Evolutionary conservation across 2,329 filamentous ascomycete genomes (phyloP).

Genomic region (Hypoxylon rubiginosum): DNA sequence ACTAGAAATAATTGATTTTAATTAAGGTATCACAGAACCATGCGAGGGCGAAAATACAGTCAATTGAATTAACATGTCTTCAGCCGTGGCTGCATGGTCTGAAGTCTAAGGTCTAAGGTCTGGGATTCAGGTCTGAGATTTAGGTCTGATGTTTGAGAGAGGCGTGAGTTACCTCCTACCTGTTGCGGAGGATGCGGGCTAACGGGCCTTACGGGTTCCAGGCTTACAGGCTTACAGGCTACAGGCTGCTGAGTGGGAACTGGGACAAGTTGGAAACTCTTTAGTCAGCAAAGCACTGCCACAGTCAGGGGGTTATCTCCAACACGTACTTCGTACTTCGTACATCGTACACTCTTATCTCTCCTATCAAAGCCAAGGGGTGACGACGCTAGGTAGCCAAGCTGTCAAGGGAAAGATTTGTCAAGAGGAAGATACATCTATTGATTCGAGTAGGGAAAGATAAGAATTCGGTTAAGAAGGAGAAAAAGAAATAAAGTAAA

Average conservation of each 20-base stretch:
- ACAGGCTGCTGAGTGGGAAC: background rate
- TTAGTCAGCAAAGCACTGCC: conserved; percentile 47
- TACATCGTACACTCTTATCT: no score
- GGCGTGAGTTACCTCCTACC: no score
- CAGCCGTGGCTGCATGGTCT: background rate
- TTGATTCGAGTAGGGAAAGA: background rate
- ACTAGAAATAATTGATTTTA: conserved; percentile 13
- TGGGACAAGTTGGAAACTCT: background rate
- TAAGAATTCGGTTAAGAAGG: background rate
- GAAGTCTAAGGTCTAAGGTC: background rate
- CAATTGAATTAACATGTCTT: background rate
- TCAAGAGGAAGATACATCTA: background rate
- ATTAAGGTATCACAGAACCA: conserved; percentile 30
- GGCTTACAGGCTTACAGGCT: no score
- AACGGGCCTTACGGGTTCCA: conserved; percentile 15
- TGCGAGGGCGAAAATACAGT: conserved; percentile 18
- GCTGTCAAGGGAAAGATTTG: background rate
- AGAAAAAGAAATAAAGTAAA: background rate
- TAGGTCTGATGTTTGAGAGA: conserved; percentile 18
- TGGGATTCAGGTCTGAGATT: background rate
- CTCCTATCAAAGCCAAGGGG: background rate
- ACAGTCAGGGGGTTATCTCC: conserved; percentile 42
- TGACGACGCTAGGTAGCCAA: background rate
- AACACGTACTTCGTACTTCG: background rate
- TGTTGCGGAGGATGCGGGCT: conserved; percentile 31